Evolutionary conservation across 1,139 yeast species (phyloP), one percentile per base, ranked within the genome.

Genomic region (Yamadazyma siamensis): DNA sequence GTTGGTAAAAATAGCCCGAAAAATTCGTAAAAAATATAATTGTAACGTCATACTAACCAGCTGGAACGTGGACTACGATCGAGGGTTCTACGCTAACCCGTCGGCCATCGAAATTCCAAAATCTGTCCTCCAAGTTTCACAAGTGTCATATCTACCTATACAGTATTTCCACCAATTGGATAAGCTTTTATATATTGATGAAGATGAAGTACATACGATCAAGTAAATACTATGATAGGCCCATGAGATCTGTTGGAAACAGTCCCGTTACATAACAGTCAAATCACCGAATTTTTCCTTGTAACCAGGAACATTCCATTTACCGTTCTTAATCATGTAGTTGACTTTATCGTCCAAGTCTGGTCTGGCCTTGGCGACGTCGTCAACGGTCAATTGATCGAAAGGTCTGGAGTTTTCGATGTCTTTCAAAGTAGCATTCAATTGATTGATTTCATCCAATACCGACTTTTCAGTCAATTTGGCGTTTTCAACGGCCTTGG

Each of bases 241-340:
- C 18, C 24, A 30, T 36, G 36, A 31, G n/a, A 15, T 15, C 11
- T 15, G 16, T 9, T n/a, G n/a, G n/a, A n/a, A n/a, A n/a, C n/a
- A n/a, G n/a, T n/a, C n/a, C n/a, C n/a, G 25, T 68, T 77, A 89
- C 96, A 89, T 88, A 64, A 86, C 87, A 56, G 91, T 85, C 70
- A 88, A 78, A 65, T 85, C 87, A 63, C 96, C 96, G 65, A 88
- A 89, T 78, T 87, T 89, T 67, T 89, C 97, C 70, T 84, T 83
- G 80, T 91, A 91, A 52, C 96, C 96, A 52, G 98, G 97, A 50
- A 89, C 95, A 56, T 86, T 88, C 95, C 96, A 89, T 72, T 86
- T 85, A 66, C 96, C 96, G 76, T 88, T 83, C 78, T 83, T 80
- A 54, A 91, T 89, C 94, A 91, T 83, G 69, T 87, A 87, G 56